phyloP scores from a whole-genome alignment of 2,329 filamentous ascomycete species.

The Arthroderma sp. region DNA sequence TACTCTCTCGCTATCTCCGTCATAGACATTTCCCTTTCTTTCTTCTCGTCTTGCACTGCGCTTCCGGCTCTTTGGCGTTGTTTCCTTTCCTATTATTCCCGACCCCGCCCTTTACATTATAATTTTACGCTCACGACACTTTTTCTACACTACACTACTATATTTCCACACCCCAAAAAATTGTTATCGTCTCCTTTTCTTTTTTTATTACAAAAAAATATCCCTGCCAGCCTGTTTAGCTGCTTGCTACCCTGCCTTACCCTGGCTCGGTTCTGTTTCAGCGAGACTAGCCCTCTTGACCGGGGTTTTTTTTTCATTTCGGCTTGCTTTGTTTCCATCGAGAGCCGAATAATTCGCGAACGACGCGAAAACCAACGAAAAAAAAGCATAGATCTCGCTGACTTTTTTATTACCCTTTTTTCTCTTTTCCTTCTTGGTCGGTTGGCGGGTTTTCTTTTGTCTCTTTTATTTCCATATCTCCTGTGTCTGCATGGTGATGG shows the following conservation, averaged over 20 bases:
- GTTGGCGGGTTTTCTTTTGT: background rate
- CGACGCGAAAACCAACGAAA: background rate
- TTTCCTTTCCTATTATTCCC: background rate
- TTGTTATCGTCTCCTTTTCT: background rate
- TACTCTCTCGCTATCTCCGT: constrained; percentile 9
- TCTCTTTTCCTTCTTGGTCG: background rate
- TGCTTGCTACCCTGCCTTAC: background rate
- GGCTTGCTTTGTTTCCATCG: background rate
- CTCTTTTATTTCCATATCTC: background rate
- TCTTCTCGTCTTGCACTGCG: background rate
- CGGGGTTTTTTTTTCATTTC: background rate
- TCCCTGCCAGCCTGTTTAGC: background rate
- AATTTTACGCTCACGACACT: background rate
- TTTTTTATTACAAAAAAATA: background rate
- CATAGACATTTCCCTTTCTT: constrained; percentile 12
- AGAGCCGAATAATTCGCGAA: background rate
- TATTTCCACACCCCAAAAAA: background rate
- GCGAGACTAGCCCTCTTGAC: constrained; percentile 2
- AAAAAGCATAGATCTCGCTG: constrained; percentile 5
- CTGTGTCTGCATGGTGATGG: constrained; percentile 8
- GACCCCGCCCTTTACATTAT: background rate
- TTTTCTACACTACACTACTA: background rate
- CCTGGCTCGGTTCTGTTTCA: constrained; percentile 4
- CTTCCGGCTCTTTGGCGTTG: background rate
- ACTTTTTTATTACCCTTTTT: background rate